Evolutionary conservation across 2,329 filamentous ascomycete genomes (phyloP).

Genomic region (Arthrobotrys entomopaga): DNA sequence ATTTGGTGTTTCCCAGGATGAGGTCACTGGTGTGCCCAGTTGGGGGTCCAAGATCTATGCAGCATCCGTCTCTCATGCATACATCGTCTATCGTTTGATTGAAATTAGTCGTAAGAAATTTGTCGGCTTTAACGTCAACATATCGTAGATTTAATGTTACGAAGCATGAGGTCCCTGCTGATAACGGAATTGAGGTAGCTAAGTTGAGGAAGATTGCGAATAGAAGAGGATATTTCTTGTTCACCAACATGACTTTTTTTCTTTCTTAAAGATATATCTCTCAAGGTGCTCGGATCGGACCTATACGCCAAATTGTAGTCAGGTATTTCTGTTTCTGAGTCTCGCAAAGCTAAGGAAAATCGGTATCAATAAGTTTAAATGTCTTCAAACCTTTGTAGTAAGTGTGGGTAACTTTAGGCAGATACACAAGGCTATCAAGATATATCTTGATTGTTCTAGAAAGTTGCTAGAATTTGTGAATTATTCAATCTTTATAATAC

Average conservation of each 20-base stretch:
- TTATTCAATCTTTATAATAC: too few relatives aligned
- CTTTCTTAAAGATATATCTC: not conserved
- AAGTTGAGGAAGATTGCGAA: not conserved
- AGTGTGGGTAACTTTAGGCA: too few relatives aligned
- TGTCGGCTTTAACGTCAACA: constrained; percentile 14
- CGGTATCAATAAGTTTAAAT: too few relatives aligned
- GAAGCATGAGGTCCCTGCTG: constrained; percentile 5
- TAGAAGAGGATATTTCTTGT: not conserved
- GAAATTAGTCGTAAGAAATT: constrained; percentile 1
- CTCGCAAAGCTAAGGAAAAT: too few relatives aligned
- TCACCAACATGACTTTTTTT: not conserved
- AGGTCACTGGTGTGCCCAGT: not conserved
- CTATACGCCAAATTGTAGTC: too few relatives aligned
- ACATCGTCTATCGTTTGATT: constrained; percentile 7
- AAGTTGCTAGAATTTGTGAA: too few relatives aligned
- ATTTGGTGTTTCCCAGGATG: constrained; percentile 19
- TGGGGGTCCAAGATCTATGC: constrained; percentile 16
- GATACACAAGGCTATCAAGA: too few relatives aligned
- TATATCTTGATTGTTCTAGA: too few relatives aligned
- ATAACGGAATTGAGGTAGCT: not conserved
- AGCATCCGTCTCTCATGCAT: constrained; percentile 15
- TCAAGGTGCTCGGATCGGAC: too few relatives aligned
- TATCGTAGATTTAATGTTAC: constrained; percentile 27
- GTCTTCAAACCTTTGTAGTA: too few relatives aligned
- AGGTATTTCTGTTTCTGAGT: too few relatives aligned